Base-by-base conservation (phyloP, 2,329 filamentous ascomycete species). In the Elsinoe batatas region DNA sequence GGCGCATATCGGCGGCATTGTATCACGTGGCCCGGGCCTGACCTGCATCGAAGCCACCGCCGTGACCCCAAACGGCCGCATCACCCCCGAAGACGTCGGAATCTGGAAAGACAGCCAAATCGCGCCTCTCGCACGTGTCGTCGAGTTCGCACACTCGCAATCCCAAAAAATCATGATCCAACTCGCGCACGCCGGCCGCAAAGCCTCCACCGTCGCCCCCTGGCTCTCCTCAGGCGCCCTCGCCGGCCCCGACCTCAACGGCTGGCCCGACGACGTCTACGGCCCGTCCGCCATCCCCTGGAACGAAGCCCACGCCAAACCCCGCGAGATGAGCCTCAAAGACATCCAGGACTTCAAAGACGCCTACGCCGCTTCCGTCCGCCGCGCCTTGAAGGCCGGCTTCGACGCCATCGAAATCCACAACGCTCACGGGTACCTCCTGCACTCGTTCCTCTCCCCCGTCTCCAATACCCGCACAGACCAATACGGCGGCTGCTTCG, bases 81-180 rank as follows among this genome's bases (percentile, higher is more conserved):
- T 95, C 73, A 86, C 87, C 0, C 88, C 89, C 1, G 77, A 91
- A 67, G 87, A 91, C 67, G 72, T 75, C 11, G 89, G 91, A 0
- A 72, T 96, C 6, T 96, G 90, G 91, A 77, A 85, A 59, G 91
- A 95, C 68, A 82, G 79, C 33, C 91, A 96, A 68, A 84, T 91
- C 58, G 83, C 79, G 60, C 83, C 84, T 0, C 72, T 94, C 57
- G 79, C 78, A 65, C 79, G 80, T 58, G 79, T 91, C 44, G 80
- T 84, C 35, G 87, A 94, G 59, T 94, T 90, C 60, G 81, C 85
- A 2, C 89, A 94, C 73, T 82, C 79, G 22, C 90, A 95, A 70
- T 79, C 78, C 65, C 83, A 89, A 64, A 82, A 86, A 60, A 82
- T 88, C 53, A 88, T 80, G 53, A 84, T 95, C 59, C 90, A 95